These are phyloP conservation scores for Penicillium paradoxum DNA, from an alignment of 495 filamentous ascomycete species.

Conservation along the genomic window DNA sequence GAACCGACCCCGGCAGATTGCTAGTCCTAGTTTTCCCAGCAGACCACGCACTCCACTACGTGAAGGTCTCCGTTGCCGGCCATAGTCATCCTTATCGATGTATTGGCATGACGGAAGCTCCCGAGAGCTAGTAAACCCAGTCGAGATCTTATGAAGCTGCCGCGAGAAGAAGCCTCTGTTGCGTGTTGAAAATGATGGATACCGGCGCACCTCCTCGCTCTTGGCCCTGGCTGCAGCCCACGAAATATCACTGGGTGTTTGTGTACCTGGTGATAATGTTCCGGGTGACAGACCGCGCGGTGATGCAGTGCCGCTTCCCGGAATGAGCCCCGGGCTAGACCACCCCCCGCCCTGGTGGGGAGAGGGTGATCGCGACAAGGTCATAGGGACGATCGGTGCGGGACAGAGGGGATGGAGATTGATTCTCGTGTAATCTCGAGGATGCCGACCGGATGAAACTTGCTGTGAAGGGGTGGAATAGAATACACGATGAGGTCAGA, in stretches of 20 bases:
- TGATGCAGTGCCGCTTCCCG: conserved; percentile 63
- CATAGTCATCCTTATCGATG: conserved; percentile 74
- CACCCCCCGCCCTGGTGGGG: conserved; percentile 77
- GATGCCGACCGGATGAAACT: background rate
- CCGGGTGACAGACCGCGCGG: conserved; percentile 49
- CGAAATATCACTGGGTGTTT: conserved; percentile 47
- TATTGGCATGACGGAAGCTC: conserved; percentile 39
- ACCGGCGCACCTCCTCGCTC: conserved; percentile 67
- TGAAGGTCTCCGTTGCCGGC: conserved; percentile 35
- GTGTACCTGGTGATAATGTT: conserved; percentile 30
- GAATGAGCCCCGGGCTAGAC: conserved; percentile 76
- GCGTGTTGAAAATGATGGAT: conserved; percentile 74
- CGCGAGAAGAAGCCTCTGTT: conserved; percentile 79
- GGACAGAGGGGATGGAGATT: background rate
- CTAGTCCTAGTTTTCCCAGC: conserved; percentile 33
- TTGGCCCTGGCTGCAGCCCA: conserved; percentile 79
- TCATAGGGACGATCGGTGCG: conserved; percentile 51
- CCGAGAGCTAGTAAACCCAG: conserved; percentile 66
- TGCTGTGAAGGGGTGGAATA: conserved; percentile 5
- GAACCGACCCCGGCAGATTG: conserved; percentile 52
- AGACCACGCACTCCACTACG: conserved; percentile 19
- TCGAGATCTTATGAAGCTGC: conserved; percentile 69
- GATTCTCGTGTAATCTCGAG: background rate
- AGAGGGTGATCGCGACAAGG: conserved; percentile 78
- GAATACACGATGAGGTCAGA: conserved; percentile 15